These are phyloP conservation scores for Sporothrix schenckii DNA, from an alignment of 2,329 filamentous ascomycete species.

Conservation along the genomic window DNA sequence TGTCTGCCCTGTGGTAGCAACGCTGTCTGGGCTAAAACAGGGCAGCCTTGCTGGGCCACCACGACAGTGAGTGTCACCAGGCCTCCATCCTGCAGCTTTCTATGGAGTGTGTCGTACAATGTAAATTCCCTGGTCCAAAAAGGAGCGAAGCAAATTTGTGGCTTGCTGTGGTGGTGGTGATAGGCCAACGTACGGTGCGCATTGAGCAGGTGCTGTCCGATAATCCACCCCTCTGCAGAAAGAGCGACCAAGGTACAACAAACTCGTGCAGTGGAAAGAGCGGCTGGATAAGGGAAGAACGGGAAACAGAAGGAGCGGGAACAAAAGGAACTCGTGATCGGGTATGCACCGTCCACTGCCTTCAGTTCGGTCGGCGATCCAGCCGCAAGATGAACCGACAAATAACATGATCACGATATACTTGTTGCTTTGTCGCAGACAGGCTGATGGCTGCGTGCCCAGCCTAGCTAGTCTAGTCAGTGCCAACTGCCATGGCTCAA, in stretches of 20 bases:
- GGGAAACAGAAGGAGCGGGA: background rate
- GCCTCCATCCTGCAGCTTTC: background rate
- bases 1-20: slow-evolving; percentile 11
- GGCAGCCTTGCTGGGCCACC: slow-evolving; percentile 6
- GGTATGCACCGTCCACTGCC: background rate
- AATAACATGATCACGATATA: background rate
- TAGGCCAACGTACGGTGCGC: slow-evolving; percentile 14
- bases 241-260: background rate
- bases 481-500: no score
- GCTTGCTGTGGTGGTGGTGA: slow-evolving; percentile 18
- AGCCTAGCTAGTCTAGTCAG: no score
- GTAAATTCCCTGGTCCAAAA: background rate
- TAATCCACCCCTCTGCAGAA: background rate
- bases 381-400: background rate
- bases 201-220: background rate
- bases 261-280: background rate
- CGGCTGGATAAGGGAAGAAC: background rate
- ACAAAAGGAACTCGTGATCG: background rate
- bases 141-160: slow-evolving; percentile 7
- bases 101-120: no score
- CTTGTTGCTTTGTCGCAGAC: no score
- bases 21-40: slow-evolving; percentile 1
- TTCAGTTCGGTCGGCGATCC: background rate
- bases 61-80: background rate
- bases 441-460: no score